Conservation (phyloP, 768 basidiomycete species). For the Neoboletus brunneissimus region DNA sequence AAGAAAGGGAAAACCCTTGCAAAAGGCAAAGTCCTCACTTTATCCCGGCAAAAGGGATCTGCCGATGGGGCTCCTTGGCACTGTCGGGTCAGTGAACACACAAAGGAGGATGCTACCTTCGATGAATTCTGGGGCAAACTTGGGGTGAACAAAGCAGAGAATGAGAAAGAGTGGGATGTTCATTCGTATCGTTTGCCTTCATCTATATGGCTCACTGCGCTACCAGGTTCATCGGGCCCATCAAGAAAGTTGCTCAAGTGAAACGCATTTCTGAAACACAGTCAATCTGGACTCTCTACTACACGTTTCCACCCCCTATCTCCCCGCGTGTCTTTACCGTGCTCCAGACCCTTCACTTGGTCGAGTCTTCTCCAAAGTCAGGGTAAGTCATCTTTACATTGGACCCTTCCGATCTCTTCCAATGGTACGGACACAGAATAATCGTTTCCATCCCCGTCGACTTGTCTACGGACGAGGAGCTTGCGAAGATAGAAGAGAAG, state of each 20-base stretch:
- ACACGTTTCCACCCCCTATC: constrained; percentile 67
- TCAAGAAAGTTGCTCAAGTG: constrained; percentile 61
- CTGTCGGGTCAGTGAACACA: constrained; percentile 64
- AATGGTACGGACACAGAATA: constrained; percentile 18
- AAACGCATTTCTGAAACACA: constrained; percentile 62
- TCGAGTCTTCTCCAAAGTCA: constrained; percentile 47
- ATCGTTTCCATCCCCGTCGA: constrained; percentile 69
- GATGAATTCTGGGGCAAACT: constrained; percentile 71
- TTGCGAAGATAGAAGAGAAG: constrained; percentile 59
- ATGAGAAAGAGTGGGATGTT: constrained; percentile 61
- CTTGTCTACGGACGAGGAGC: constrained; percentile 53
- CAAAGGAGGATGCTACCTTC: constrained; percentile 63
- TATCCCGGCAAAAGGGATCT: constrained; percentile 47
- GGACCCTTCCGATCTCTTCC: not conserved
- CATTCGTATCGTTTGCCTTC: not conserved
- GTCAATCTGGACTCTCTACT: constrained; percentile 68
- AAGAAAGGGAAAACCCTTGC: constrained; percentile 63
- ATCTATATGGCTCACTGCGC: not conserved
- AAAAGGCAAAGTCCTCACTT: constrained; percentile 54
- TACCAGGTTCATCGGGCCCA: constrained; percentile 59
- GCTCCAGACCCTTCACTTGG: constrained; percentile 58
- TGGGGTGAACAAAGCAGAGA: constrained; percentile 59
- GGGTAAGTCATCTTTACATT: constrained; percentile 45
- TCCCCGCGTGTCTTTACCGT: constrained; percentile 77
- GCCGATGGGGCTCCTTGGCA: constrained; percentile 65